phyloP scores from a whole-genome alignment of 1,284 basidiomycete genomes.

The Ustilago bromivora region DNA sequence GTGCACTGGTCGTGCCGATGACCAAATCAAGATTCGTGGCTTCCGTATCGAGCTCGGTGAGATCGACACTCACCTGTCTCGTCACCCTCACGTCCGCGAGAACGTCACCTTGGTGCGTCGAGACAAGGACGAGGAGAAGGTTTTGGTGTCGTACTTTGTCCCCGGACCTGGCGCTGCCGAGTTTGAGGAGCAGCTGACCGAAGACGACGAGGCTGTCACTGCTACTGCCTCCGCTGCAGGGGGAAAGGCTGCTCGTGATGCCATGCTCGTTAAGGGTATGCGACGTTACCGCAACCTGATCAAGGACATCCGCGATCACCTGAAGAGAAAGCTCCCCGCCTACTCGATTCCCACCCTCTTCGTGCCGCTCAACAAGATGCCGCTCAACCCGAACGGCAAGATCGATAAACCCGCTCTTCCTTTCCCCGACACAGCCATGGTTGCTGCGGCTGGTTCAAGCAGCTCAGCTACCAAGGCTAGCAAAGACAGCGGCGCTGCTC shows the following conservation, averaged over 20 bases:
- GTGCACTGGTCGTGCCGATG: conserved; percentile 96
- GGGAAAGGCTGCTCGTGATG: conserved; percentile 43
- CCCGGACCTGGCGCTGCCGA: conserved; percentile 79
- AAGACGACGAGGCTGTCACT: conserved; percentile 69
- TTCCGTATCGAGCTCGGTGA: conserved; percentile 99
- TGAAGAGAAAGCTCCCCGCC: conserved; percentile 95
- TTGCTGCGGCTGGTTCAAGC: conserved; percentile 61
- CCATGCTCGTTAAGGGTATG: conserved; percentile 63
- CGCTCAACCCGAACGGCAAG: conserved; percentile 98
- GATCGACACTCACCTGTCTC: conserved; percentile 95
- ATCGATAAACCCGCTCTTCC: conserved; percentile 98
- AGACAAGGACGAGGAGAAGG: conserved; percentile 99
- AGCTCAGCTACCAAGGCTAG: conserved; percentile 19
- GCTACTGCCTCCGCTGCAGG: conserved; percentile 33
- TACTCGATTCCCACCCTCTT: conserved; percentile 71
- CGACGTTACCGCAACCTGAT: conserved; percentile 78
- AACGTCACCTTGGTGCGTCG: conserved; percentile 96
- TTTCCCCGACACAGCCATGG: conserved; percentile 95
- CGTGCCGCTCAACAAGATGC: conserved; percentile 93
- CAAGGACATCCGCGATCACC: conserved; percentile 87
- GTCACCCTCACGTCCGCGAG: conserved; percentile 92
- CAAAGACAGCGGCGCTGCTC: conserved; percentile 26
- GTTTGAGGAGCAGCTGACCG: conserved; percentile 77
- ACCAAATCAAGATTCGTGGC: conserved; percentile 99
- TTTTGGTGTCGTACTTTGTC: conserved; percentile 98